Evolutionary conservation across 805 yeast genomes (phyloP).

Genomic region (Priceomyces castillae): DNA sequence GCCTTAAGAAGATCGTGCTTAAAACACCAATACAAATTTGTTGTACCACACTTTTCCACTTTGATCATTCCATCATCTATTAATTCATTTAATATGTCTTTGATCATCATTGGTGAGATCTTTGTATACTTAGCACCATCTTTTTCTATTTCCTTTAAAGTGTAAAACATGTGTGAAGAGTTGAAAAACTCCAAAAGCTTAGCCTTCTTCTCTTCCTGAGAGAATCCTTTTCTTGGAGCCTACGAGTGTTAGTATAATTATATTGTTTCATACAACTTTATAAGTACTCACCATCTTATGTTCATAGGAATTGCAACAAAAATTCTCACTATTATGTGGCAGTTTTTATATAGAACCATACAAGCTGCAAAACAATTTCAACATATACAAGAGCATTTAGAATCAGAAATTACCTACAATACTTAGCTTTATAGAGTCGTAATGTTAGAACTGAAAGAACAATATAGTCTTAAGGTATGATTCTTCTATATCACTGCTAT

Average conservation of each 20-base stretch:
- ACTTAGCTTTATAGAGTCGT: too few species aligned
- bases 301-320: too few species aligned
- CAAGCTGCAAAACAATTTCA: too few species aligned
- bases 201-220: conserved; percentile 39
- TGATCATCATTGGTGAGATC: conserved; percentile 53
- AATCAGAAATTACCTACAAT: too few species aligned
- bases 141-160: conserved; percentile 51
- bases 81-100: conserved; percentile 45
- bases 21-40: conserved; percentile 53
- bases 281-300: too few species aligned
- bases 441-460: too few species aligned
- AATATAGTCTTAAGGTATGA: too few species aligned
- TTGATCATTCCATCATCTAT: conserved; percentile 49
- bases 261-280: too few species aligned
- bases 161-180: conserved; percentile 39
- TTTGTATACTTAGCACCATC: conserved; percentile 45
- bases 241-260: background rate
- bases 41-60: conserved; percentile 54
- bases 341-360: too few species aligned
- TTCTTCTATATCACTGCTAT: too few species aligned
- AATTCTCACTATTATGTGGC: too few species aligned
- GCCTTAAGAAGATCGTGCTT: conserved; percentile 21
- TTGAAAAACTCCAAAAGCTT: conserved; percentile 40
- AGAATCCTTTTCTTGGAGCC: conserved; percentile 26
- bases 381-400: too few species aligned